These are phyloP conservation scores for Aspergillus floridensis DNA, from an alignment of 2,329 filamentous ascomycete species.

Conservation along the genomic window DNA sequence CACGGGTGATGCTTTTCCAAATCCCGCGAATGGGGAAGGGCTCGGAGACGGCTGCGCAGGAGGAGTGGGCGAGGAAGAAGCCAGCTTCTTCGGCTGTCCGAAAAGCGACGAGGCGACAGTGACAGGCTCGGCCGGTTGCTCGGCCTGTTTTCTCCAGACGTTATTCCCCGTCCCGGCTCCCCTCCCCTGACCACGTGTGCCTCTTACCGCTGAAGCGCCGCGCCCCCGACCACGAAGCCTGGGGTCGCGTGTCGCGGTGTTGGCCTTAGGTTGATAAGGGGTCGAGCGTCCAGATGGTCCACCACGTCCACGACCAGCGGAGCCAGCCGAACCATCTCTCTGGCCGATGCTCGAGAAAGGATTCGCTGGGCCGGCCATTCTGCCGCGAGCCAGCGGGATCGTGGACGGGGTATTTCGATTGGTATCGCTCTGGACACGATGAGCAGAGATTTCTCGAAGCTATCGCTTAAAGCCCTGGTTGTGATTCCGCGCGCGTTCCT, in stretches of 20 bases:
- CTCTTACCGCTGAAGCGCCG: slow-evolving; percentile 15
- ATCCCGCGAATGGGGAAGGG: slow-evolving; percentile 23
- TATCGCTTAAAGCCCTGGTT: no score
- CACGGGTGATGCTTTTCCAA: slow-evolving; percentile 16
- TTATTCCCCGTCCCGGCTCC: slow-evolving; percentile 15
- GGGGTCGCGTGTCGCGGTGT: slow-evolving; percentile 16
- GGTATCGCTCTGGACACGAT: no score
- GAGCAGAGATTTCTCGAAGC: no score
- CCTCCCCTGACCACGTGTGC: slow-evolving; percentile 20
- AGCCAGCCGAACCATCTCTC: slow-evolving; percentile 24
- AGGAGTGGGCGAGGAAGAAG: slow-evolving; percentile 15
- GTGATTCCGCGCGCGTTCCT: not conserved
- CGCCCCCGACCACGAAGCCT: slow-evolving; percentile 24
- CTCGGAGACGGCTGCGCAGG: slow-evolving; percentile 15
- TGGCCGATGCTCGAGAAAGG: slow-evolving; percentile 28
- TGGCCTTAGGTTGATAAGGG: slow-evolving; percentile 19
- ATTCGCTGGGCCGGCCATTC: slow-evolving; percentile 33
- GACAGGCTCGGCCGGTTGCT: slow-evolving; percentile 10
- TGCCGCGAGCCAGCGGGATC: slow-evolving; percentile 25
- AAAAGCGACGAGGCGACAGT: slow-evolving; percentile 24
- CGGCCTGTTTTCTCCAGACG: slow-evolving; percentile 19
- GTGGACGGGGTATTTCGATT: slow-evolving; percentile 14
- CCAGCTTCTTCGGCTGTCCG: slow-evolving; percentile 23
- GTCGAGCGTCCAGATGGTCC: slow-evolving; percentile 15
- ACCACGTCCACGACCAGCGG: slow-evolving; percentile 28